Base-by-base conservation (phyloP, 306 rosid genomes). In the Acacia acuminata region DNA sequence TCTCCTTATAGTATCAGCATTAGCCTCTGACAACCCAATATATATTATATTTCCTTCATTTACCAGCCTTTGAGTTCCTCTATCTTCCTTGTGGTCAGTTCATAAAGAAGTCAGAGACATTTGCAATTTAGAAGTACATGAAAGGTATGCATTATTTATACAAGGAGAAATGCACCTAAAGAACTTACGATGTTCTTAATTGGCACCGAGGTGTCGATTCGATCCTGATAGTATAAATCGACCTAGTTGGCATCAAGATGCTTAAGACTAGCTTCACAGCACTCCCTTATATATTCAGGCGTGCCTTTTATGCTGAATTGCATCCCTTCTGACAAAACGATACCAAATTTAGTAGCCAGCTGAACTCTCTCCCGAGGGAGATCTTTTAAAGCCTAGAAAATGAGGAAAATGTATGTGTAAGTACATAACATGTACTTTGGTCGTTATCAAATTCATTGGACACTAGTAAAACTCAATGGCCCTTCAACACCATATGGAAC, bases 331-430 rank as follows among this genome's bases (percentile, higher is more conserved):
- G 80, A 77, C 25, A 0, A 34, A 3, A 40, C 7, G 12, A 89
- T 5, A 27, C 97, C 97, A 86, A 91, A 94, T 66, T 94, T 94
- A 45, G 96, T 91, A 45, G 96, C 93, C 84, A 92, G 38, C 60
- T 92, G 91, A 48, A 94, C 77, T 82, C 81, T 88, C 60, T 91
- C 94, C 64, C 91, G 78, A 43, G 98, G 91, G 68, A 94, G 90
- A 36, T 85, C 86, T 77, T 92, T 90, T 36, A 94, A 80, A 85
- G 92, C 97, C 98, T 92, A 79, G 42, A 13, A 64, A 30, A 53
- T 75, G 42, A 83, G 79, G 71, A 75, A 68, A 27, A 60, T 3
- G 36, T 73, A 56, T 27, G 30, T 27, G 30, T 64, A 22, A 70
- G 53, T 12, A 69, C 5, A 55, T 30, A 34, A 19, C 60, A 38